Evolutionary conservation across 2,329 filamentous ascomycete species (phyloP).

Genomic region (Bipolaris sorokiniana): DNA sequence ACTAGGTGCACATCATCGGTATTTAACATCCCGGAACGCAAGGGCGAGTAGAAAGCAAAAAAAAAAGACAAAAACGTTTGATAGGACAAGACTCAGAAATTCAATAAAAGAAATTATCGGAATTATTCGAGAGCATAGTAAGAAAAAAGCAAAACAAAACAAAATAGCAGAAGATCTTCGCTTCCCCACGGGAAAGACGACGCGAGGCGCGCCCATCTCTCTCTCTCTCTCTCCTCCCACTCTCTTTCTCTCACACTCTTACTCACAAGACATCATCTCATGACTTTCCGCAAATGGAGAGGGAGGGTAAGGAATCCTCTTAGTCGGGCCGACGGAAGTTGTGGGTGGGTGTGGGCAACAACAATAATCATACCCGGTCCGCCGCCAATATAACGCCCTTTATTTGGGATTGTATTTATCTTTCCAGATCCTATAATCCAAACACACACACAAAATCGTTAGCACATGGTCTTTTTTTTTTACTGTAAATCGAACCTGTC

Average conservation of each 20-base stretch:
- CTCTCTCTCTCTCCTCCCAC: neutral
- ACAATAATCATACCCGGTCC: neutral
- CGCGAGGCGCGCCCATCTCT: neutral
- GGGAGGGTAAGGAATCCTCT: neutral
- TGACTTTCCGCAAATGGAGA: slow-evolving; percentile 9
- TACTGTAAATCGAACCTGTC: neutral
- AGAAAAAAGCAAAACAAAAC: neutral
- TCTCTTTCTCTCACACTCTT: neutral
- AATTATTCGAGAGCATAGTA: neutral
- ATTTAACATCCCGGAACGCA: too few species aligned
- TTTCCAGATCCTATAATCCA: slow-evolving; percentile 84
- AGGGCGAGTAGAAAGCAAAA: too few species aligned
- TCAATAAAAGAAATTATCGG: neutral
- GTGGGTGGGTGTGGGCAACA: too few species aligned
- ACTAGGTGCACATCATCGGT: too few species aligned
- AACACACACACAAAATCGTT: slow-evolving; percentile 16
- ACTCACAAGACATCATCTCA: slow-evolving; percentile 5
- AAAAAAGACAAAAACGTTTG: neutral
- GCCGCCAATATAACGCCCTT: slow-evolving; percentile 6
- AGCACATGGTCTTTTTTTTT: slow-evolving; percentile 29
- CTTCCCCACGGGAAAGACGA: slow-evolving; percentile 3
- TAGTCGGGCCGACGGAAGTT: slow-evolving; percentile 2
- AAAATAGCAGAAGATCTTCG: slow-evolving; percentile 3
- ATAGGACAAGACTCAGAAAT: neutral
- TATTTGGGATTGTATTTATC: slow-evolving; percentile 79